Conservation (phyloP, 371 early-diverging fungal genomes). For the Cokeromyces recurvatus region DNA sequence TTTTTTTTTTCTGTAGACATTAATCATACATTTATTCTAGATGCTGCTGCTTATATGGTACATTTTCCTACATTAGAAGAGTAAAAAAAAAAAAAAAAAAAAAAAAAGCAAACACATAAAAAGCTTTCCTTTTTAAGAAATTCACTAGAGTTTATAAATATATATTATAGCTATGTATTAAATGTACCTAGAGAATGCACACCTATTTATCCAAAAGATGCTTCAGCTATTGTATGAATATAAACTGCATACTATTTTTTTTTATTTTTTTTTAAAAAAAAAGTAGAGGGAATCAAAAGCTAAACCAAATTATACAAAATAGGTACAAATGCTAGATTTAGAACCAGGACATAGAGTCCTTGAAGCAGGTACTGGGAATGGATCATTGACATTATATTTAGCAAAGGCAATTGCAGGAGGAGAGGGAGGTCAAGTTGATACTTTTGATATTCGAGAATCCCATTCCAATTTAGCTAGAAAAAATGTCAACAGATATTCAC, state of each 20-base stretch:
- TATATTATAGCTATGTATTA: constrained; percentile 46
- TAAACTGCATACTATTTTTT: neutral
- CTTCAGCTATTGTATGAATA: constrained; percentile 51
- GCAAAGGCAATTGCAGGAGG: constrained; percentile 54
- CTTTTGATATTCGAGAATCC: constrained; percentile 55
- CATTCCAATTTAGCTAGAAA: constrained; percentile 52
- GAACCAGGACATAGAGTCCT: constrained; percentile 59
- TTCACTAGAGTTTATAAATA: no score
- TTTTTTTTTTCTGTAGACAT: neutral
- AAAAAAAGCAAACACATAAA: no score
- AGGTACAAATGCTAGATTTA: constrained; percentile 60
- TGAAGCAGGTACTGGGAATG: constrained; percentile 79
- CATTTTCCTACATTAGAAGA: constrained; percentile 73
- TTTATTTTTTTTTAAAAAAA: neutral
- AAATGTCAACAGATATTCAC: constrained; percentile 50
- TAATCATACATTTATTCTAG: no score
- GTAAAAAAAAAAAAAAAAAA: constrained; percentile 40
- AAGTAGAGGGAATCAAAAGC: neutral
- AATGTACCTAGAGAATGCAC: constrained; percentile 59
- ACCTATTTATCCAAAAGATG: constrained; percentile 77
- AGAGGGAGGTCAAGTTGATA: constrained; percentile 48
- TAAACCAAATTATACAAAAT: neutral
- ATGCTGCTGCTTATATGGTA: constrained; percentile 45
- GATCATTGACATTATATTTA: constrained; percentile 62
- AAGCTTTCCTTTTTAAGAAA: no score